A percentile compares a stretch with the other conserved stretches of the same genome.
Evolutionary conservation across 306 rosid species (phyloP).

Genomic region (Glycine tomentella): DNA sequence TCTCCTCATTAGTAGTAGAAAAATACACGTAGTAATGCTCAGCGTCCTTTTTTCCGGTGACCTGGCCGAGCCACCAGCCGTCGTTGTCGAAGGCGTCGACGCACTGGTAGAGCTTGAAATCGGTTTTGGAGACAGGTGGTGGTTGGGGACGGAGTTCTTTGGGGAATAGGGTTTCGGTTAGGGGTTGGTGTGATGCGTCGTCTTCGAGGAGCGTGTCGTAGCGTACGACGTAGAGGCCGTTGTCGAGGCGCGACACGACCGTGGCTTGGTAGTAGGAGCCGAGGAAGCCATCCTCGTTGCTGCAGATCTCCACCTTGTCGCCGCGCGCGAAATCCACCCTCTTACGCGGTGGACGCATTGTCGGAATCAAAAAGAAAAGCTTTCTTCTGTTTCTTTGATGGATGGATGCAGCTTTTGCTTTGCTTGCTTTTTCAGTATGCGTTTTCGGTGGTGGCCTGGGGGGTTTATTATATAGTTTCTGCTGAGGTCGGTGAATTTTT

Average conservation of each 20-base stretch:
- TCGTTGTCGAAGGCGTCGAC: slow-evolving; percentile 68
- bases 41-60: slow-evolving; percentile 29
- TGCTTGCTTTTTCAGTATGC: too few species aligned
- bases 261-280: slow-evolving; percentile 39
- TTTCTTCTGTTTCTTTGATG: background rate
- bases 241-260: background rate
- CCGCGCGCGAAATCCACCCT: background rate
- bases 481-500: too few species aligned
- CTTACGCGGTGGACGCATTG: slow-evolving; percentile 48
- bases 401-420: too few species aligned
- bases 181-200: slow-evolving; percentile 23
- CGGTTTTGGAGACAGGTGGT: background rate
- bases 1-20: background rate
- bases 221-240: slow-evolving; percentile 39
- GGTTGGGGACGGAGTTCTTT: slow-evolving; percentile 58
- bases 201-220: slow-evolving; percentile 50
- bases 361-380: background rate
- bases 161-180: slow-evolving; percentile 19
- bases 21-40: slow-evolving; percentile 42
- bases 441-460: too few species aligned
- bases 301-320: slow-evolving; percentile 25
- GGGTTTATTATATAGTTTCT: too few species aligned
- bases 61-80: slow-evolving; percentile 57
- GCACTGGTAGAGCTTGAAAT: background rate
- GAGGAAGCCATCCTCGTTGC: slow-evolving; percentile 38